Conservation (phyloP, 768 basidiomycete genomes). For the Rhizopogon sp. region DNA sequence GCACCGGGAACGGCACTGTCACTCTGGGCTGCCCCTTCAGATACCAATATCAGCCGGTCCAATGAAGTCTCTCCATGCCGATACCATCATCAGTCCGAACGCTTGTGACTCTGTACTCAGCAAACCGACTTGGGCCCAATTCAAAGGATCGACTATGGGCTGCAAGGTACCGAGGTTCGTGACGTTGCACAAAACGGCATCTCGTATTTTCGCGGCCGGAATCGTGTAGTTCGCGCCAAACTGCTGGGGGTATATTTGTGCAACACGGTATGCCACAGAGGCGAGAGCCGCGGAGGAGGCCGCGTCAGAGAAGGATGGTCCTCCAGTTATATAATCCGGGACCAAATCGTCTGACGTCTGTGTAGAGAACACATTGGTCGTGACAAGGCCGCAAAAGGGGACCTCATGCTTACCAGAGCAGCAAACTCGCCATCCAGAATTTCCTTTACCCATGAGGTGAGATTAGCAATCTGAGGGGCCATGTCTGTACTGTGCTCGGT, state of each 20-base stretch:
- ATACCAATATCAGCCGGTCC: not conserved
- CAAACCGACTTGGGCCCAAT: constrained; percentile 19
- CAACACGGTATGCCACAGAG: constrained; percentile 20
- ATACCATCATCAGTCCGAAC: constrained; percentile 15
- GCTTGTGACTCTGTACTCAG: constrained; percentile 16
- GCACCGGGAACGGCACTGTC: no score
- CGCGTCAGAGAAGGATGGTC: constrained; percentile 28
- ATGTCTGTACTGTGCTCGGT: constrained; percentile 22
- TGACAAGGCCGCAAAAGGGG: not conserved
- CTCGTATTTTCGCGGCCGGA: constrained; percentile 25
- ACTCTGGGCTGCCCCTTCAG: not conserved
- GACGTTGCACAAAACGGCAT: constrained; percentile 25
- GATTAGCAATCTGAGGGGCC: constrained; percentile 23
- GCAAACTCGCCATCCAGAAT: constrained; percentile 45
- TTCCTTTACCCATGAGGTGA: constrained; percentile 32
- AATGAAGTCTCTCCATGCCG: constrained; percentile 15
- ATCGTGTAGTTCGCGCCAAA: constrained; percentile 26
- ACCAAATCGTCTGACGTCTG: constrained; percentile 28
- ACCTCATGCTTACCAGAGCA: constrained; percentile 23
- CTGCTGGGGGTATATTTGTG: constrained; percentile 23
- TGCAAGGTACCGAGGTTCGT: constrained; percentile 31
- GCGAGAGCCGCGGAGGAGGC: constrained; percentile 27
- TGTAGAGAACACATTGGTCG: not conserved
- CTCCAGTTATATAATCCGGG: constrained; percentile 31
- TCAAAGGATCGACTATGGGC: constrained; percentile 32